Conservation (phyloP, 176 grass and related monocot genomes). For the Raddia guianensis region DNA sequence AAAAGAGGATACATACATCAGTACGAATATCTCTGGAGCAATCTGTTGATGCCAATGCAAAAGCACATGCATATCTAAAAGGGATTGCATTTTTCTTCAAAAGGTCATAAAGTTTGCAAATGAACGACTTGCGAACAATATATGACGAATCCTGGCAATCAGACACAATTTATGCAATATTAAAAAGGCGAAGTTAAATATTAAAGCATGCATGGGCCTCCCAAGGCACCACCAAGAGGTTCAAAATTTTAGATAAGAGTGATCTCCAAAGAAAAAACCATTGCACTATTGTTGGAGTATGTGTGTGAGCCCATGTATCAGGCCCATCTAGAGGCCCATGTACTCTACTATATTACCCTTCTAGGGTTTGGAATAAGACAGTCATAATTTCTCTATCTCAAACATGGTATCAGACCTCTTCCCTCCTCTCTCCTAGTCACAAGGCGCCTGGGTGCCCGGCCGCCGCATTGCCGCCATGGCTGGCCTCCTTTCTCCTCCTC, state of each 20-base stretch:
- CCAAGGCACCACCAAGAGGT: slow-evolving; percentile 6
- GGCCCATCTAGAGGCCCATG: no score
- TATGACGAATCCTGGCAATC: slow-evolving; percentile 74
- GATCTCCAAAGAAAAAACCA: slow-evolving; percentile 29
- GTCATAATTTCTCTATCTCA: no score
- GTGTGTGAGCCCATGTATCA: no score
- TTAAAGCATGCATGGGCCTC: slow-evolving; percentile 5
- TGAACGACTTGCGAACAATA: slow-evolving; percentile 72
- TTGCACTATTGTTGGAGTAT: no score
- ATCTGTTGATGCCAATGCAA: slow-evolving; percentile 82
- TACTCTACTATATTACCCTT: no score
- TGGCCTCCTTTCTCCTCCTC: no score
- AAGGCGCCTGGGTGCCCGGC: no score
- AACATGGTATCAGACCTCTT: no score
- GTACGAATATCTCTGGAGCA: slow-evolving; percentile 63
- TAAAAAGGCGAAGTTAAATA: slow-evolving; percentile 30
- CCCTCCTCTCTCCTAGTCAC: no score
- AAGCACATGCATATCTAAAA: slow-evolving; percentile 87
- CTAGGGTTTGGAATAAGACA: no score
- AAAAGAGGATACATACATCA: slow-evolving; percentile 62
- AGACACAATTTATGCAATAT: slow-evolving; percentile 26
- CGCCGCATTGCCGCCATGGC: no score
- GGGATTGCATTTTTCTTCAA: slow-evolving; percentile 70
- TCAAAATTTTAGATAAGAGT: slow-evolving; percentile 33
- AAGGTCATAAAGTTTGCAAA: slow-evolving; percentile 70